These are phyloP conservation scores for Aquilaria malaccensis DNA, from an alignment of 345 rosid genomes.

Conservation along the genomic window DNA sequence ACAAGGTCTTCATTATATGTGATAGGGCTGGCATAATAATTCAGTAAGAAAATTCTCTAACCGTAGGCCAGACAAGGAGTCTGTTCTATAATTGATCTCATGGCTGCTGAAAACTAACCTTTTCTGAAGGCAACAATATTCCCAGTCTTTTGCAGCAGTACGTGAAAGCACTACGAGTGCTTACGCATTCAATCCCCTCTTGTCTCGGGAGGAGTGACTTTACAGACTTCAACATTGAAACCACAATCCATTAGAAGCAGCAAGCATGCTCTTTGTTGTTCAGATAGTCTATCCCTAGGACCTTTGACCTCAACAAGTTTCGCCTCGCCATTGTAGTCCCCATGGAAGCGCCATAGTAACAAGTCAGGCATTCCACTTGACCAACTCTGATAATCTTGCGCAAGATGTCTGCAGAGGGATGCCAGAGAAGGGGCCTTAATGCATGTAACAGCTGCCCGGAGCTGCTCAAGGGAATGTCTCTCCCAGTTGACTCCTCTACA, in stretches of 20 bases:
- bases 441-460: conserved; percentile 81
- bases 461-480: conserved; percentile 54
- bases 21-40: too few relatives aligned
- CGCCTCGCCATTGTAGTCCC: conserved; percentile 76
- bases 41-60: too few relatives aligned
- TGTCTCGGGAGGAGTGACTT: conserved; percentile 36
- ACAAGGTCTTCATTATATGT: too few relatives aligned
- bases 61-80: too few relatives aligned
- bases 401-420: conserved; percentile 57
- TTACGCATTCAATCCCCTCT: too few relatives aligned
- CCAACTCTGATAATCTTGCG: conserved; percentile 86
- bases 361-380: conserved; percentile 98
- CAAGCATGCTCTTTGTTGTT: conserved; percentile 91
- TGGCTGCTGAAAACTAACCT: too few relatives aligned
- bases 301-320: conserved; percentile 97
- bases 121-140: too few relatives aligned
- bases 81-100: too few relatives aligned
- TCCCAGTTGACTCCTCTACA: conserved; percentile 87
- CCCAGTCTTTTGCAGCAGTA: too few relatives aligned
- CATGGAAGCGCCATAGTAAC: conserved; percentile 79
- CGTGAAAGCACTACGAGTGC: too few relatives aligned
- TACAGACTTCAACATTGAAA: conserved; percentile 73
- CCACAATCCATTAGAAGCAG: conserved; percentile 80
- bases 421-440: conserved; percentile 72
- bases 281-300: conserved; percentile 73